Evolutionary conservation across 2,329 filamentous ascomycete species (phyloP).

Genomic region (Ascochyta fabae): DNA sequence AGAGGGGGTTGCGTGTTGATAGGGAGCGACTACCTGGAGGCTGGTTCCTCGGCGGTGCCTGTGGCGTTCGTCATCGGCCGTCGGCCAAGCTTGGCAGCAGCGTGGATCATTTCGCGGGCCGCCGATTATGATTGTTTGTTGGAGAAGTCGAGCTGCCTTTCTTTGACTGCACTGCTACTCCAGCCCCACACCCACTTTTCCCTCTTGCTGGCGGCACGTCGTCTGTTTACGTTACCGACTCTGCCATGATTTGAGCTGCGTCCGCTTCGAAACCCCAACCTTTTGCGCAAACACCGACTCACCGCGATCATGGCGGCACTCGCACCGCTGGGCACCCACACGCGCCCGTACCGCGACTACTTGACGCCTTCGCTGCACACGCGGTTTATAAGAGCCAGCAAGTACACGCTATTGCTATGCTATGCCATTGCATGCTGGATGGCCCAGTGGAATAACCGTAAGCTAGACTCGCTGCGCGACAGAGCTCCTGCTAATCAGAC

Average conservation of each 20-base stretch:
- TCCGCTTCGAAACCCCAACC: neutral
- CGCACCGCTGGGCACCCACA: slow-evolving; percentile 42
- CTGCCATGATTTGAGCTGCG: slow-evolving; percentile 34
- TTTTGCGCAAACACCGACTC: slow-evolving; percentile 11
- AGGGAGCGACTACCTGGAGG: slow-evolving; percentile 35
- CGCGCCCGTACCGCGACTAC: slow-evolving; percentile 83
- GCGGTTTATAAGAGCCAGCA: slow-evolving; percentile 80
- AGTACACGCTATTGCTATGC: slow-evolving; percentile 71
- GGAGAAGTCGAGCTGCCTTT: slow-evolving; percentile 25
- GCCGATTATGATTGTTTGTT: slow-evolving; percentile 31
- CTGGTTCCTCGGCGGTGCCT: slow-evolving; percentile 29
- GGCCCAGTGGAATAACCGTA: slow-evolving; percentile 69
- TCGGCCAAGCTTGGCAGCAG: slow-evolving; percentile 5
- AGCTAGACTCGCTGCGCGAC: slow-evolving; percentile 43
- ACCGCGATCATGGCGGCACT: slow-evolving; percentile 40
- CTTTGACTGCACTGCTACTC: slow-evolving; percentile 1
- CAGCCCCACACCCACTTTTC: slow-evolving; percentile 16
- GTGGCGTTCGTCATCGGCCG: slow-evolving; percentile 27
- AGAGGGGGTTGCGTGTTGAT: slow-evolving; percentile 12
- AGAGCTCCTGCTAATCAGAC: slow-evolving; percentile 21
- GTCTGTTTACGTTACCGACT: slow-evolving; percentile 3
- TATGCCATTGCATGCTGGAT: slow-evolving; percentile 76
- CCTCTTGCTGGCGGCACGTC: slow-evolving; percentile 13
- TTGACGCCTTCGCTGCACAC: slow-evolving; percentile 86
- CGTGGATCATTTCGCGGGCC: slow-evolving; percentile 21